Percentiles rank a stretch among this genome's conserved stretches.
These are phyloP conservation scores for Linnemannia elongata DNA, from an alignment of 192 early-diverging fungal species.

Conservation along the genomic window DNA sequence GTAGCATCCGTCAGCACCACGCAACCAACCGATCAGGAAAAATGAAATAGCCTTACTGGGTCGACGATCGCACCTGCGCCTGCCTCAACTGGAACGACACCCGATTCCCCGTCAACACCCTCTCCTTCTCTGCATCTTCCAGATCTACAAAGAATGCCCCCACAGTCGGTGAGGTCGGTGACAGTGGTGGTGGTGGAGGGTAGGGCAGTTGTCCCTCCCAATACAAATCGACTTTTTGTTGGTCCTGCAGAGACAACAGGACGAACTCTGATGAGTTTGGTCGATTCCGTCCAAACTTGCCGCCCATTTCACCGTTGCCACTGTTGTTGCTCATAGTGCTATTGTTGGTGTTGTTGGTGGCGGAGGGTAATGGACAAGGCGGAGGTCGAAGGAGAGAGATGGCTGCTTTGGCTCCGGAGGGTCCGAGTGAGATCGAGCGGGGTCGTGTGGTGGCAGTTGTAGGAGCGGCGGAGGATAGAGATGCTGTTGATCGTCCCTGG, in stretches of 20 bases:
- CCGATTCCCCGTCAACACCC: background rate
- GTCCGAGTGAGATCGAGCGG: background rate
- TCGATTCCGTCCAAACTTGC: background rate
- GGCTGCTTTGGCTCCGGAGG: background rate
- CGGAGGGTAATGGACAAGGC: background rate
- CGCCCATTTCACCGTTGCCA: background rate
- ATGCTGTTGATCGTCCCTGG: background rate
- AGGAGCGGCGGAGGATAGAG: background rate
- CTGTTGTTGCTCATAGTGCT: background rate
- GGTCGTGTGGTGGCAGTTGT: background rate
- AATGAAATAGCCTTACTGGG: background rate
- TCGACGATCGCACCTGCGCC: background rate
- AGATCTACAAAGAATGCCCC: slow-evolving; percentile 17
- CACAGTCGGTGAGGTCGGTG: background rate
- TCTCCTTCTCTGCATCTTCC: slow-evolving; percentile 17
- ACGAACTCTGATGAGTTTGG: background rate
- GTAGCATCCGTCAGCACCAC: slow-evolving; percentile 1
- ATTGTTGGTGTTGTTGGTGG: background rate
- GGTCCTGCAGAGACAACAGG: slow-evolving; percentile 7
- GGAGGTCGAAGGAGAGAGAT: background rate
- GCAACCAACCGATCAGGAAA: background rate
- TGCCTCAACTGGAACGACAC: background rate
- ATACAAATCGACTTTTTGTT: background rate
- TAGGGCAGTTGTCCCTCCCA: slow-evolving; percentile 21
- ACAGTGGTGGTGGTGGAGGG: slow-evolving; percentile 32